Evolutionary conservation across 2,329 filamentous ascomycete species (phyloP).

Genomic region (Calonectria hawksworthii): DNA sequence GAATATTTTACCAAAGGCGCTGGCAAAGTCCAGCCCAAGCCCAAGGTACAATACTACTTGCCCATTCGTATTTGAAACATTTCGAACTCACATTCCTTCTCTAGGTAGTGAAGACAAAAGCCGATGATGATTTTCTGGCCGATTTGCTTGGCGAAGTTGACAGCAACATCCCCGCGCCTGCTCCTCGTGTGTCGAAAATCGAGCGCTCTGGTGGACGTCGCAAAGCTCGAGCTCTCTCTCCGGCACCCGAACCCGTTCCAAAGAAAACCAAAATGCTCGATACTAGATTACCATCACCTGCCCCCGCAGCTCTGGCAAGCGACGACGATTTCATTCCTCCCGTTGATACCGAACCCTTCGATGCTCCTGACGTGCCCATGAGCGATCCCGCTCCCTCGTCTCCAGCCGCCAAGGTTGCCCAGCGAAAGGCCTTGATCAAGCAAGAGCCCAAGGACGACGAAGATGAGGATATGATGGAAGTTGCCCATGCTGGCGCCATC

Average conservation of each 20-base stretch:
- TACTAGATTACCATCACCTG: slow-evolving; percentile 61
- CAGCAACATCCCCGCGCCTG: slow-evolving; percentile 72
- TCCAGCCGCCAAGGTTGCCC: slow-evolving; percentile 82
- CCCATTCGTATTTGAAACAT: not conserved
- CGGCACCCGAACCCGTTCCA: slow-evolving; percentile 68
- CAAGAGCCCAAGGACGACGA: slow-evolving; percentile 73
- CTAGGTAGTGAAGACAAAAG: slow-evolving; percentile 83
- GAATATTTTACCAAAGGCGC: slow-evolving; percentile 92
- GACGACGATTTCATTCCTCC: slow-evolving; percentile 69
- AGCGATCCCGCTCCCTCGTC: slow-evolving; percentile 91
- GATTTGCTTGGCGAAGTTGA: slow-evolving; percentile 91
- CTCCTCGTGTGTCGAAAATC: slow-evolving; percentile 70
- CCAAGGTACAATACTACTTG: slow-evolving; percentile 73
- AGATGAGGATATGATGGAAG: slow-evolving; percentile 88
- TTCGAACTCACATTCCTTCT: slow-evolving; percentile 27
- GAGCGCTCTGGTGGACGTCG: slow-evolving; percentile 83
- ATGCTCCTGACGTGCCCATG: slow-evolving; percentile 73
- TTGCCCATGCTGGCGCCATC: slow-evolving; percentile 81
- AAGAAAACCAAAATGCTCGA: slow-evolving; percentile 72
- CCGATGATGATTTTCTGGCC: slow-evolving; percentile 89
- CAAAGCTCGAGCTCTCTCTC: slow-evolving; percentile 85
- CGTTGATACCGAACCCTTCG: slow-evolving; percentile 72
- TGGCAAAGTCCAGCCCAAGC: slow-evolving; percentile 76
- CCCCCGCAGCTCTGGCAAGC: slow-evolving; percentile 62
- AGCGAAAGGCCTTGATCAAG: slow-evolving; percentile 74